Evolutionary conservation across 225 moss, liverwort and hornwort species (phyloP).

Genomic region (Pseudoscleropodium purum): DNA sequence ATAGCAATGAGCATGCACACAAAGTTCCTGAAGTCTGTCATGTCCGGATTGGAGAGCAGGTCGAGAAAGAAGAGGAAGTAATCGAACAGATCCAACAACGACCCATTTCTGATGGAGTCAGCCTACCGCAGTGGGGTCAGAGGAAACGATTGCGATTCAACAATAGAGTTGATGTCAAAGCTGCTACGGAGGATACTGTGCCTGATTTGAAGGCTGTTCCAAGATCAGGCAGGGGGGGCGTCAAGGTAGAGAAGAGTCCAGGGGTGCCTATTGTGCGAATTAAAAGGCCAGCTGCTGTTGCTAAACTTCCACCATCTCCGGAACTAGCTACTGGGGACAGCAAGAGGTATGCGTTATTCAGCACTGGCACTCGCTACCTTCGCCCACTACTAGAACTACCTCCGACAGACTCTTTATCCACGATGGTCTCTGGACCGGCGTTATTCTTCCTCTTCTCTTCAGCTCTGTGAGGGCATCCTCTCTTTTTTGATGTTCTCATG

Average conservation of each 20-base stretch:
- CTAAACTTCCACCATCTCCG: constrained; percentile 19
- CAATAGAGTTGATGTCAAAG: constrained; percentile 23
- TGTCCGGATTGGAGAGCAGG: constrained; percentile 38
- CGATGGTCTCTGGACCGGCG: not conserved
- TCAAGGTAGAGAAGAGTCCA: constrained; percentile 64
- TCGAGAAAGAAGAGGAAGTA: constrained; percentile 12
- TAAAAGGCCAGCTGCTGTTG: constrained; percentile 37
- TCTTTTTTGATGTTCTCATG: not conserved
- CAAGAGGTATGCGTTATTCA: constrained; percentile 32
- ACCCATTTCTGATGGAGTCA: constrained; percentile 48
- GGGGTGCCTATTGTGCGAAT: constrained; percentile 35
- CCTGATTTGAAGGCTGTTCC: constrained; percentile 51
- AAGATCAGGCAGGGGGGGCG: constrained; percentile 56
- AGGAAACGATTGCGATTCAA: constrained; percentile 57
- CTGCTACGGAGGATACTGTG: constrained; percentile 25
- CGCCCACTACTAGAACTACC: not conserved
- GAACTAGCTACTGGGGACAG: constrained; percentile 19
- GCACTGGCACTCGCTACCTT: not conserved
- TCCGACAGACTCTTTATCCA: not conserved
- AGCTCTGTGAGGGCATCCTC: not conserved
- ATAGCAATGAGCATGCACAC: constrained; percentile 34
- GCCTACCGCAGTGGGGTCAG: constrained; percentile 79
- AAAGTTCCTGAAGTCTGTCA: constrained; percentile 35
- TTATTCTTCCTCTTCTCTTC: not conserved
- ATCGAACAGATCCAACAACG: constrained; percentile 34